A percentile compares a stretch with the other conserved stretches of the same genome.
These are phyloP conservation scores for Kalmusia sp. DNA, from an alignment of 2,329 filamentous ascomycete species.

Conservation along the genomic window DNA sequence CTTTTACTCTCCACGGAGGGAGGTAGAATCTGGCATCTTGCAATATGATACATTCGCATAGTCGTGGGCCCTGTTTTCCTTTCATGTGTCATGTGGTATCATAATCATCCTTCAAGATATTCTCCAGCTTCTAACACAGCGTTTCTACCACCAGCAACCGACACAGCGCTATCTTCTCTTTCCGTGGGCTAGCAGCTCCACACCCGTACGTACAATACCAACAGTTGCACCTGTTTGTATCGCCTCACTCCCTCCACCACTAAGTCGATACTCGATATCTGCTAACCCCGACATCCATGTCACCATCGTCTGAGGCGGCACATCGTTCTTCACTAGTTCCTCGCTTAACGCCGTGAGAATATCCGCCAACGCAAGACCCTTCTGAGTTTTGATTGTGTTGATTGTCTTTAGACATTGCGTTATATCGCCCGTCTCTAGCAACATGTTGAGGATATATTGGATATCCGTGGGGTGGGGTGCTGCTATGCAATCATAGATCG, in stretches of 20 bases:
- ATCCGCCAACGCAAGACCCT: conserved; percentile 90
- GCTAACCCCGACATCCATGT: conserved; percentile 90
- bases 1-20: too few species aligned
- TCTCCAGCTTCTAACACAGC: neutral
- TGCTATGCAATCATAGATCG: conserved; percentile 96
- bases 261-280: conserved; percentile 89
- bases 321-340: conserved; percentile 81
- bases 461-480: conserved; percentile 92
- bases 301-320: conserved; percentile 85
- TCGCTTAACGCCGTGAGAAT: conserved; percentile 88
- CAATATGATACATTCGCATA: too few species aligned
- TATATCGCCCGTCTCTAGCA: conserved; percentile 85
- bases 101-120: neutral
- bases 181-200: conserved; percentile 66
- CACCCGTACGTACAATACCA: conserved; percentile 84
- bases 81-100: too few species aligned
- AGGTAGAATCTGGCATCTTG: too few species aligned
- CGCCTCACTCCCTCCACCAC: conserved; percentile 83
- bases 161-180: conserved; percentile 23
- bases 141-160: neutral
- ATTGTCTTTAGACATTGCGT: conserved; percentile 88
- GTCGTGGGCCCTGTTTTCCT: too few species aligned
- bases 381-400: conserved; percentile 82
- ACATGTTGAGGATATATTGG: conserved; percentile 79
- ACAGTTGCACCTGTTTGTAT: conserved; percentile 94